Conservation (phyloP, 2,329 filamentous ascomycete genomes). For the Chaetomiaceae sp. region DNA sequence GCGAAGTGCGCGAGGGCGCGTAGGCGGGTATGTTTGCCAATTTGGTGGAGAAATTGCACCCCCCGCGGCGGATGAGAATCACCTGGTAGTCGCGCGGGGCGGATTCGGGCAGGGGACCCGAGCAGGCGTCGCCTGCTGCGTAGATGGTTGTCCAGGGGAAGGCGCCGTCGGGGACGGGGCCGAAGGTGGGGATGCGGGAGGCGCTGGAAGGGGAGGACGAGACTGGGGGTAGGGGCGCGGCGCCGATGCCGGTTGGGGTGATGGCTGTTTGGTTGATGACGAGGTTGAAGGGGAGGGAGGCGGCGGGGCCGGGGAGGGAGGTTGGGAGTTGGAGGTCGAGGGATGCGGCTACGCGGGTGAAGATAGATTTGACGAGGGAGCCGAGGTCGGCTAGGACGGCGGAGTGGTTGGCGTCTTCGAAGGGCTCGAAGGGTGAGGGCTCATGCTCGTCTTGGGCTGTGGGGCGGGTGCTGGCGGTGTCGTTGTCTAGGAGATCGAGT, state of each 20-base stretch:
- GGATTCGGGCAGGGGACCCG: constrained; percentile 48
- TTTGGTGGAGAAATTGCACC: constrained; percentile 81
- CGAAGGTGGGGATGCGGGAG: constrained; percentile 26
- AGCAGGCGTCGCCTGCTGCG: constrained; percentile 68
- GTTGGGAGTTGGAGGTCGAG: constrained; percentile 33
- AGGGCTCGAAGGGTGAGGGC: constrained; percentile 15
- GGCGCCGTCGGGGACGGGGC: constrained; percentile 33
- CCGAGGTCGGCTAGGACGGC: constrained; percentile 28
- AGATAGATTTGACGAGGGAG: constrained; percentile 45
- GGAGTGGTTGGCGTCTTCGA: constrained; percentile 9
- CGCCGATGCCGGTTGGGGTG: constrained; percentile 38
- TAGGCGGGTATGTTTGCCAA: constrained; percentile 79
- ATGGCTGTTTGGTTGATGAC: constrained; percentile 36
- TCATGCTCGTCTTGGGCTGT: constrained; percentile 23
- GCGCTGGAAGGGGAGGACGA: constrained; percentile 34
- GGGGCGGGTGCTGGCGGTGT: constrained; percentile 23
- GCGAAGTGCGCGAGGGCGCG: constrained; percentile 52
- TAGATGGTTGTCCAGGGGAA: constrained; percentile 69
- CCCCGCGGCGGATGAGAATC: constrained; percentile 75
- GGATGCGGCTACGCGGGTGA: constrained; percentile 43
- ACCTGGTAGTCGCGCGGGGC: constrained; percentile 62
- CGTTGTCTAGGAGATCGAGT: constrained; percentile 69
- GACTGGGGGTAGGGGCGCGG: constrained; percentile 46
- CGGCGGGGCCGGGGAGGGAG: constrained; percentile 5
- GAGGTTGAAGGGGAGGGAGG: constrained; percentile 29